Evolutionary conservation across 169 alveolate species (phyloP).

Genomic region (Ichthyophthirius multifiliis): DNA sequence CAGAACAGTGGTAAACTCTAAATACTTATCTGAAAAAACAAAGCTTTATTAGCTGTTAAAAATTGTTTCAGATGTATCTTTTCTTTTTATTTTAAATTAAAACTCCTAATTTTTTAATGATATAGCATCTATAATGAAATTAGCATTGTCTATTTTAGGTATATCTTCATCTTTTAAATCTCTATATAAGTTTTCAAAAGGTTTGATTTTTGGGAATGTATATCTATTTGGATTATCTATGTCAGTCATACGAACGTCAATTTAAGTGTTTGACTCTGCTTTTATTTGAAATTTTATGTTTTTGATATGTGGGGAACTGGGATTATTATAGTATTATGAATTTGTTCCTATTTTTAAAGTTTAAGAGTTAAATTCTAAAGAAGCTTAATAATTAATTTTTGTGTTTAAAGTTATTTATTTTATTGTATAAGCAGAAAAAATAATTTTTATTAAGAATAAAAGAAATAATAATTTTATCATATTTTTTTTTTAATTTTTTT

Average conservation of each 20-base stretch:
- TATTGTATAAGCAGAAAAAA: too few species aligned
- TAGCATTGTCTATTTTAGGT: not conserved
- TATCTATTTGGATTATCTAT: not conserved
- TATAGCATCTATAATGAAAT: not conserved
- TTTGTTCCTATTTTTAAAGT: too few species aligned
- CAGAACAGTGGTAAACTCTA: conserved; percentile 6
- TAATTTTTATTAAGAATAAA: too few species aligned
- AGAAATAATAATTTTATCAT: too few species aligned
- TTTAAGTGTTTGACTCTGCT: not conserved
- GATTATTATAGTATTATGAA: too few species aligned
- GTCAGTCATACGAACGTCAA: not conserved
- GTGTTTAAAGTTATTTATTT: too few species aligned
- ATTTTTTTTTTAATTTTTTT: too few species aligned
- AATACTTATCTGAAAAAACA: conserved; percentile 10
- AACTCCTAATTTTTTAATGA: not conserved
- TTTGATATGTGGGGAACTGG: too few species aligned
- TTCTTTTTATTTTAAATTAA: not conserved
- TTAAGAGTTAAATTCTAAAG: too few species aligned
- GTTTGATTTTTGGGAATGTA: not conserved
- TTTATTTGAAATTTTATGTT: too few species aligned
- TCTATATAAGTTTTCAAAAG: not conserved
- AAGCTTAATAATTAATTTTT: too few species aligned
- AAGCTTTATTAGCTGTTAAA: not conserved
- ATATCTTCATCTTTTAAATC: not conserved
- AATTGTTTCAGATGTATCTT: not conserved